Conservation (phyloP, 2,329 filamentous ascomycete species). For the Chaetomium sp. region DNA sequence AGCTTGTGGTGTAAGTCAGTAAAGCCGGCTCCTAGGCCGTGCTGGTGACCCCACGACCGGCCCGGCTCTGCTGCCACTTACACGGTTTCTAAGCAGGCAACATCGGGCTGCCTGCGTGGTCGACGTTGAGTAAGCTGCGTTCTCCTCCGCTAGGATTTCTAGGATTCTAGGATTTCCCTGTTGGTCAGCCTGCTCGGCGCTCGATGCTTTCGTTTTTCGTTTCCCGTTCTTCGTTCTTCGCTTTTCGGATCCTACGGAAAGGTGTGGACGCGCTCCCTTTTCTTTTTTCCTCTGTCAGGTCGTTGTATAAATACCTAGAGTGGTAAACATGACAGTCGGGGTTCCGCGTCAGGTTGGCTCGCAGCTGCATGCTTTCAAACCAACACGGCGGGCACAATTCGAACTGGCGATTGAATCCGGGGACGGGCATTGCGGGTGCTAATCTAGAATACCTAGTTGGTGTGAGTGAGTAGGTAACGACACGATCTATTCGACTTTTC, state of each 20-base stretch:
- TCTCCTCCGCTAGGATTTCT: neutral
- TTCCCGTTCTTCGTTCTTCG: neutral
- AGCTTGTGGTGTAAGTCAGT: neutral
- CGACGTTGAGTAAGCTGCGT: conserved; percentile 8
- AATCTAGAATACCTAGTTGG: neutral
- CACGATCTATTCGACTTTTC: neutral
- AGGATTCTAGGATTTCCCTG: neutral
- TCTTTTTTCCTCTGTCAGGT: neutral
- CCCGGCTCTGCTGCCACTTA: neutral
- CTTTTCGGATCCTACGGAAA: conserved; percentile 2
- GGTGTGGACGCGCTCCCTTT: neutral
- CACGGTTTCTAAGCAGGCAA: neutral
- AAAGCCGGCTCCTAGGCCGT: neutral
- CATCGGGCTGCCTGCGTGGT: neutral
- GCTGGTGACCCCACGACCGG: neutral
- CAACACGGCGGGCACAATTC: neutral
- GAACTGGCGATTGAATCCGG: neutral
- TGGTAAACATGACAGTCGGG: neutral
- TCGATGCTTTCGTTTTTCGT: neutral
- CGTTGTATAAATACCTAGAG: neutral
- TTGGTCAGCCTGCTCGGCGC: neutral
- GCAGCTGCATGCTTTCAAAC: neutral
- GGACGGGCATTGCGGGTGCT: neutral
- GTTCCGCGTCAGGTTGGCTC: neutral
- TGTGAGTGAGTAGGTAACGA: neutral